A percentile compares a stretch with the other conserved stretches of the same genome.
These are phyloP conservation scores for Pyracantha coccinea DNA, from an alignment of 331 rosid genomes.

Conservation along the genomic window DNA sequence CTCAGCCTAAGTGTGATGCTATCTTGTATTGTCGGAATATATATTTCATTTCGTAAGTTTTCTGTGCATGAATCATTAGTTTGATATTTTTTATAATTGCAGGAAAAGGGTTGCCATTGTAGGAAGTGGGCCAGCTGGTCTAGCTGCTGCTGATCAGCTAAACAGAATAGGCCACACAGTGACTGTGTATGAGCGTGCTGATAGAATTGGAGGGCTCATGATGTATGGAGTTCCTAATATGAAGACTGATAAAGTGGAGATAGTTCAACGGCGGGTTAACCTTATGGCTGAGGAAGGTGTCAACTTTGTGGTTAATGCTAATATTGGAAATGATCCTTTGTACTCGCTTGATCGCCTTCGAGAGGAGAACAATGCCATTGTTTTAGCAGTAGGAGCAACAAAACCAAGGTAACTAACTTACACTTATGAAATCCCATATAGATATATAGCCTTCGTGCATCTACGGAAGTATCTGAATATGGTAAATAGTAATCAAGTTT, in stretches of 20 bases:
- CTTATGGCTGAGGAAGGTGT: constrained; percentile 91
- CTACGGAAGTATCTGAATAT: neutral
- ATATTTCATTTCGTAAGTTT: neutral
- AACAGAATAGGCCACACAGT: constrained; percentile 84
- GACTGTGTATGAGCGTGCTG: constrained; percentile 87
- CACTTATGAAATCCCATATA: neutral
- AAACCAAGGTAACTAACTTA: constrained; percentile 76
- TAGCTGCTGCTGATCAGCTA: constrained; percentile 99
- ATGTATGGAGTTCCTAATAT: constrained; percentile 99
- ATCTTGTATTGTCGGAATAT: neutral
- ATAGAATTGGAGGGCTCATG: constrained; percentile 98
- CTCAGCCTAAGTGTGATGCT: neutral
- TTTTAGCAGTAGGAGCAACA: constrained; percentile 92
- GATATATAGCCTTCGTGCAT: neutral
- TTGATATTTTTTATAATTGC: constrained; percentile 9
- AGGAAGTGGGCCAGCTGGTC: constrained; percentile 97
- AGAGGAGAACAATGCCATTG: constrained; percentile 71
- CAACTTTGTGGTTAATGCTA: constrained; percentile 78
- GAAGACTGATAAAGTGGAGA: constrained; percentile 85
- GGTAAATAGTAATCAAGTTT: neutral
- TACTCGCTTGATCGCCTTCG: constrained; percentile 64
- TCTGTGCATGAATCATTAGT: neutral
- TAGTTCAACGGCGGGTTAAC: constrained; percentile 87
- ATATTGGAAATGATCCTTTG: constrained; percentile 64
- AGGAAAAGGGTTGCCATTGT: constrained; percentile 85